Evolutionary conservation across 345 rosid species (phyloP).

Genomic region (Acer saccharum): DNA sequence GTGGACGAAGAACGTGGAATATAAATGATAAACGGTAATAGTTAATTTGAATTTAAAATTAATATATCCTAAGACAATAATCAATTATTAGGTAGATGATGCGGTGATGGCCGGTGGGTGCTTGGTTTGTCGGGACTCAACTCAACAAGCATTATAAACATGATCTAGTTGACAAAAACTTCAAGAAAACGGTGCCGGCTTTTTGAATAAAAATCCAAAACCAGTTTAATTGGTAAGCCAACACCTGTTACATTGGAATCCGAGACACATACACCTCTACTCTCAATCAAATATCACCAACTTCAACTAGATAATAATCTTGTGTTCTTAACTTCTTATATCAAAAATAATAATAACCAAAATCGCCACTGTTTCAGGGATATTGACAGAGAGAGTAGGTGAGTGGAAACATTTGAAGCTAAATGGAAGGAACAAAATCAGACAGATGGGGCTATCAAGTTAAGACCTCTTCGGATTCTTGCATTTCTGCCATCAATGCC

Average conservation of each 20-base stretch:
- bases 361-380: background rate
- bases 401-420: background rate
- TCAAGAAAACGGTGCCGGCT: background rate
- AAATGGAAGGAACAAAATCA: constrained; percentile 52
- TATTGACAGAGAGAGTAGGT: constrained; percentile 1
- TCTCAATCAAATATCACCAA: no score
- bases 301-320: no score
- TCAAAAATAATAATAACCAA: no score
- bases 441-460: constrained; percentile 85
- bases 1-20: no score
- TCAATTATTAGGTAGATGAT: no score
- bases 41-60: no score
- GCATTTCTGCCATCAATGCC: constrained; percentile 68
- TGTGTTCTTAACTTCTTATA: no score
- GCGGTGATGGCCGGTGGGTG: no score
- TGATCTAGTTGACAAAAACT: background rate
- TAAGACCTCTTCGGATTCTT: constrained; percentile 59
- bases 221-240: background rate
- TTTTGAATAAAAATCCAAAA: background rate
- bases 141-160: no score
- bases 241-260: background rate
- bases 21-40: no score
- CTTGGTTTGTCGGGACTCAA: no score
- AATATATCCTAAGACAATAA: no score
- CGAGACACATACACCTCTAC: background rate